Evolutionary conservation across 768 basidiomycete genomes (phyloP), one percentile per base, ranked within the genome.

Genomic region (Termitomyces sp.): DNA sequence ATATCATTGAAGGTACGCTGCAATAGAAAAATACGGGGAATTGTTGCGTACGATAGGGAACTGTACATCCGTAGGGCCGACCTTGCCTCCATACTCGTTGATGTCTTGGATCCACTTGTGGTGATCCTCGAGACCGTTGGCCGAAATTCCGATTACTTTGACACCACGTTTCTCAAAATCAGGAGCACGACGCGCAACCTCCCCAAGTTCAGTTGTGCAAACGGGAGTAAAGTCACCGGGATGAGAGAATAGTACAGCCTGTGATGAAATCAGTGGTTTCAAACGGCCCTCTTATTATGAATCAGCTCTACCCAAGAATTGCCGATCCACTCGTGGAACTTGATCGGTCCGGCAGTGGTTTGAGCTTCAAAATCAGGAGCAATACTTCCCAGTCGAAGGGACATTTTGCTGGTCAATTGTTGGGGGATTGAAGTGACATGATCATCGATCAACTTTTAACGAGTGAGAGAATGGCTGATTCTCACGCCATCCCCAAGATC

Each of bases 161-260:
- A 98, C 93, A 61, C 84, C 83, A 58, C 97, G 88, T 66, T 86
- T 84, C 48, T 74, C 77, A 68, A 98, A 99, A 70, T 98, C 95
- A 15, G 76, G 75, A 12, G 83, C 80, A 57, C 91, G 89, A 60
- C 92, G 87, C 48, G 97, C 88, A 43, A 97, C 94, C 69, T 97
- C 96, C 49, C 92, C 94, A 37, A 98, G 87, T 76, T 98, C 97
- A 53, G 97, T 99, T 46, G 97, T 95, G 81, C 91, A 94, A 51
- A 95, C 87, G 47, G 90, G 89, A n/a, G 89, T 90, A 67, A 93
- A 93, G 67, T 93, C 88, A 43, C 88, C 94, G 0, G 93, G 93
- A 71, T 97, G 94, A 30, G 93, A 96, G 82, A 98, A 98, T 54
- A 98, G 79, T 68, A 93, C 73, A 48, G 79, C 88, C 90, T 91